These are phyloP conservation scores for Jimgerdemannia flammicorona DNA, from an alignment of 192 early-diverging fungal species.

Conservation along the genomic window DNA sequence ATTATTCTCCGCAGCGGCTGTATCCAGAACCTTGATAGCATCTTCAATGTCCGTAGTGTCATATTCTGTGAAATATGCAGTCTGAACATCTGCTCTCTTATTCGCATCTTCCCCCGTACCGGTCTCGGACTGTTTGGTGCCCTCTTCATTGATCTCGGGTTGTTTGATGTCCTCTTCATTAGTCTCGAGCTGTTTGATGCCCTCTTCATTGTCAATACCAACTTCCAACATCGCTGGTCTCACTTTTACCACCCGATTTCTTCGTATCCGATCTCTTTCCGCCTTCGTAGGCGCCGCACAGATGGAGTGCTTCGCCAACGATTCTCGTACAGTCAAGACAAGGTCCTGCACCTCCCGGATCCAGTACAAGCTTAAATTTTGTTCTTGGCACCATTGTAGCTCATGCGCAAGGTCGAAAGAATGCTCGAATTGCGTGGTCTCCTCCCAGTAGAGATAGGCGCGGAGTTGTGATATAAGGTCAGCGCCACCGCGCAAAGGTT, in stretches of 20 bases:
- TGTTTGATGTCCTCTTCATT: not conserved
- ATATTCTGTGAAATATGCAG: not conserved
- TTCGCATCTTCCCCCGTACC: not conserved
- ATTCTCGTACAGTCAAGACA: slow-evolving; percentile 12
- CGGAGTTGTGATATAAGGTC: slow-evolving; percentile 26
- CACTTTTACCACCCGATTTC: slow-evolving; percentile 9
- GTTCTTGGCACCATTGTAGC: slow-evolving; percentile 22
- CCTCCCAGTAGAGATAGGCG: slow-evolving; percentile 29
- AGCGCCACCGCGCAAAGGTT: slow-evolving; percentile 18
- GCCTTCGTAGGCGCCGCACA: slow-evolving; percentile 10
- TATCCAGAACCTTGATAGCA: slow-evolving; percentile 1
- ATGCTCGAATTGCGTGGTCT: slow-evolving; percentile 9
- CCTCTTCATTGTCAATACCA: not conserved
- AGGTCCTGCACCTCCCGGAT: slow-evolving; percentile 27
- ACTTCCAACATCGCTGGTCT: not conserved
- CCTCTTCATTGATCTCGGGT: not conserved
- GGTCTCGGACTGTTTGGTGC: too few species aligned
- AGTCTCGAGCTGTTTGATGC: not conserved
- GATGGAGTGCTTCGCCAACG: slow-evolving; percentile 15
- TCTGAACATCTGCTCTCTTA: not conserved
- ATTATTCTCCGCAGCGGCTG: not conserved
- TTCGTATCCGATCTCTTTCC: slow-evolving; percentile 19
- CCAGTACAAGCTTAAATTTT: slow-evolving; percentile 28
- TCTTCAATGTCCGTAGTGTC: not conserved
- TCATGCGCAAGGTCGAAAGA: slow-evolving; percentile 10